A percentile compares a stretch with the other conserved stretches of the same genome.
Conservation (phyloP, 1,284 basidiomycete genomes). For the Fistulinella staudtii region DNA sequence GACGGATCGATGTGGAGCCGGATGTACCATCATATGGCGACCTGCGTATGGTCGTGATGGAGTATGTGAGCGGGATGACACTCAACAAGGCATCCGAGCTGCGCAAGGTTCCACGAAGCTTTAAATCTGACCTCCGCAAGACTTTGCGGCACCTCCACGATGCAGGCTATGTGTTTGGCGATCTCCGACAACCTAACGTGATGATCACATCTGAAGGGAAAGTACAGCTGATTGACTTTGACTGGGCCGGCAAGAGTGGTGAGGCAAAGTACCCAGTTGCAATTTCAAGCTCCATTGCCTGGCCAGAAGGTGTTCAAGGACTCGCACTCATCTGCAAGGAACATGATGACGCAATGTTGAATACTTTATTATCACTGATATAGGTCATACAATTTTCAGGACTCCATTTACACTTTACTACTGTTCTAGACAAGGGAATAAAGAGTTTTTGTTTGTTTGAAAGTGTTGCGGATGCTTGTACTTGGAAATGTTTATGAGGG, state of each 20-base stretch:
- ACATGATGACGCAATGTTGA: conserved; percentile 11
- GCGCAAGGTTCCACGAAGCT: neutral
- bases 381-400: too few species aligned
- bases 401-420: too few species aligned
- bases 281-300: conserved; percentile 4
- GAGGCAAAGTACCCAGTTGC: conserved; percentile 14
- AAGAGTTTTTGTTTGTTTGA: too few species aligned
- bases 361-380: too few species aligned
- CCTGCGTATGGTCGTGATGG: conserved; percentile 25
- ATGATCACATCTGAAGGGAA: conserved; percentile 3
- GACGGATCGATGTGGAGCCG: neutral
- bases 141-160: conserved; percentile 6
- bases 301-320: conserved; percentile 7
- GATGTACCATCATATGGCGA: conserved; percentile 10
- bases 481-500: too few species aligned
- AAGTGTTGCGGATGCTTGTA: too few species aligned
- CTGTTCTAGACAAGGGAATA: too few species aligned
- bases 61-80: conserved; percentile 3
- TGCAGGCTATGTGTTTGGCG: conserved; percentile 15
- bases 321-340: conserved; percentile 4
- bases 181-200: conserved; percentile 16
- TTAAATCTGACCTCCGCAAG: neutral
- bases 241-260: conserved; percentile 8
- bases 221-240: conserved; percentile 9
- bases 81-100: neutral